Conservation (phyloP, 495 filamentous ascomycete genomes). For the Neurospora sp. region DNA sequence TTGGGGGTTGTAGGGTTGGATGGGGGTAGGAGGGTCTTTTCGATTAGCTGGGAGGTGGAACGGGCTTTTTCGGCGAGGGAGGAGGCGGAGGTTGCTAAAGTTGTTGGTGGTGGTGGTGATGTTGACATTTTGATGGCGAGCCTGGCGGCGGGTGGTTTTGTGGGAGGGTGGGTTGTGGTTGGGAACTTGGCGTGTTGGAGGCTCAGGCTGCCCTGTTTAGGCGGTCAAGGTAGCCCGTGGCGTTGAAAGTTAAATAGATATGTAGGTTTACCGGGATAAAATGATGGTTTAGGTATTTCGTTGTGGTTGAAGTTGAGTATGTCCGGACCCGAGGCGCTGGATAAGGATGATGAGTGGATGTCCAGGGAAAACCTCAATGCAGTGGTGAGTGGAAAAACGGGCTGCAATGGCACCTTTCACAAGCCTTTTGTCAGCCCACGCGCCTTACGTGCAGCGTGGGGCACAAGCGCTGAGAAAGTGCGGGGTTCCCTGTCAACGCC, state of each 20-base stretch:
- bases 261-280: neutral
- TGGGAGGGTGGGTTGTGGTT: neutral
- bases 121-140: neutral
- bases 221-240: neutral
- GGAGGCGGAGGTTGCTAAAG: neutral
- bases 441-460: neutral
- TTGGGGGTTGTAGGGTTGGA: neutral
- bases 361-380: neutral
- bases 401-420: neutral
- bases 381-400: neutral
- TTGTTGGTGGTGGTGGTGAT: neutral
- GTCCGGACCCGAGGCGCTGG: neutral
- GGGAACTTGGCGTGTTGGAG: neutral
- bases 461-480: neutral
- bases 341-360: neutral
- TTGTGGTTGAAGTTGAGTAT: neutral
- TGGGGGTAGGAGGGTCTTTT: neutral
- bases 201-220: neutral
- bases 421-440: neutral
- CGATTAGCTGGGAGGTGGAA: neutral
- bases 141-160: neutral
- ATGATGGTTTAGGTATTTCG: neutral
- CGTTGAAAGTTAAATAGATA: too few species aligned
- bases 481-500: neutral
- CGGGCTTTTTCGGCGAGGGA: neutral